These are phyloP conservation scores for Apophysomyces sp. DNA, from an alignment of 371 early-diverging fungal species.

Conservation along the genomic window DNA sequence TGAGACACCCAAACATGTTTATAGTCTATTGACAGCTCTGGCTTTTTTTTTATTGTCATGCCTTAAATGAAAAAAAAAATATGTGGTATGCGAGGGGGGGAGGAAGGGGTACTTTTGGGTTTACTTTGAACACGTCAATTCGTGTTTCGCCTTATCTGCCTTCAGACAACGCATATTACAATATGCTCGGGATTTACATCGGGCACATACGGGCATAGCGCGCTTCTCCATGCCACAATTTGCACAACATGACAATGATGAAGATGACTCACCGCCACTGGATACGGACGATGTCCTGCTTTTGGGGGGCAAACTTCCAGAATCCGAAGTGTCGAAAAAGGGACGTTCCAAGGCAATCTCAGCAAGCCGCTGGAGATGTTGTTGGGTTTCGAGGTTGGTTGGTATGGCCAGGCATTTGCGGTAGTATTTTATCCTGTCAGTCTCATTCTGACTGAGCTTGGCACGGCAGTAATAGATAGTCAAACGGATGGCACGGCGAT, in stretches of 20 bases:
- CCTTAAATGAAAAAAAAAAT: background rate
- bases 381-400: slow-evolving; percentile 5
- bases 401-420: slow-evolving; percentile 19
- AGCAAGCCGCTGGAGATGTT: slow-evolving; percentile 5
- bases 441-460: slow-evolving; percentile 27
- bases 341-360: slow-evolving; percentile 3
- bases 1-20: no score
- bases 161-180: slow-evolving; percentile 36
- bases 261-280: slow-evolving; percentile 13
- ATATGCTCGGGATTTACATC: slow-evolving; percentile 34
- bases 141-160: slow-evolving; percentile 24
- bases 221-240: slow-evolving; percentile 42
- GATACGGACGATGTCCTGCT: slow-evolving; percentile 30
- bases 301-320: background rate
- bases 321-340: background rate
- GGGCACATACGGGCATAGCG: slow-evolving; percentile 46
- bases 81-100: background rate
- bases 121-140: slow-evolving; percentile 10
- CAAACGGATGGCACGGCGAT: slow-evolving; percentile 38
- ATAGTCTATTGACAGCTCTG: no score
- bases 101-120: background rate
- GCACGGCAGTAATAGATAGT: slow-evolving; percentile 44
- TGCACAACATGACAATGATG: slow-evolving; percentile 21
- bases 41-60: no score
- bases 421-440: slow-evolving; percentile 11